Evolutionary conservation across 2,329 filamentous ascomycete species (phyloP).

Genomic region (Grosmannia huntii): DNA sequence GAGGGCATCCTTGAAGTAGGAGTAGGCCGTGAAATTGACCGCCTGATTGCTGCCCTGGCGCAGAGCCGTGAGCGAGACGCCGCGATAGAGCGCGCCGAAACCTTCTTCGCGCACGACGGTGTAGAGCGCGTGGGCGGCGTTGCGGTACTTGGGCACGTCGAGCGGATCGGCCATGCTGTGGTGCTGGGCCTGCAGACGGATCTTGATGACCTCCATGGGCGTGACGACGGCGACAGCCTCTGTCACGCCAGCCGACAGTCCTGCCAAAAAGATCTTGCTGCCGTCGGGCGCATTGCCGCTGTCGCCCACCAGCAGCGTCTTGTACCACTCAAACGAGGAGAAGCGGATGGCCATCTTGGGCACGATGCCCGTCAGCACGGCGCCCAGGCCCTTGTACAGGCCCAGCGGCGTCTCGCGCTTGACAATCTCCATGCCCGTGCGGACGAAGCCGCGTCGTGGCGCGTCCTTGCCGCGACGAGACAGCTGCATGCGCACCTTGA

Average conservation of each 20-base stretch:
- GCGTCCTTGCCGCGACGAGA: conserved; percentile 75
- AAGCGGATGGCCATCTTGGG: conserved; percentile 99
- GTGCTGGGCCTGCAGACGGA: conserved; percentile 92
- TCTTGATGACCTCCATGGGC: conserved; percentile 99
- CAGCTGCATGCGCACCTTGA: conserved; percentile 99
- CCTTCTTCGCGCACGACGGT: conserved; percentile 91
- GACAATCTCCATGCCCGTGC: conserved; percentile 77
- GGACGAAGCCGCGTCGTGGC: conserved; percentile 77
- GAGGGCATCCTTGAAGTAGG: conserved; percentile 74
- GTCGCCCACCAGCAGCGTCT: conserved; percentile 66
- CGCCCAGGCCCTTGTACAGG: conserved; percentile 96
- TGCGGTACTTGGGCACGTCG: conserved; percentile 93
- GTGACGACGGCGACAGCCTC: conserved; percentile 95
- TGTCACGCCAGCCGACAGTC: conserved; percentile 83
- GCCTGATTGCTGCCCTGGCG: conserved; percentile 96
- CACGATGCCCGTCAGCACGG: conserved; percentile 88
- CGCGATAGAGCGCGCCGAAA: conserved; percentile 74
- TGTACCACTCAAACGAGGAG: conserved; percentile 93
- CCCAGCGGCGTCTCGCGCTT: conserved; percentile 81
- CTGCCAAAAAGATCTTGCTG: conserved; percentile 60
- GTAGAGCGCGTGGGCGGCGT: conserved; percentile 71
- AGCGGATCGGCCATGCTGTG: conserved; percentile 96
- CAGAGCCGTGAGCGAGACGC: conserved; percentile 84
- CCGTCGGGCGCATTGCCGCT: conserved; percentile 42
- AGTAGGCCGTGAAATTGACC: conserved; percentile 97